These are phyloP conservation scores for Infundibulicybe gibba DNA, from an alignment of 768 basidiomycete species.

Conservation along the genomic window DNA sequence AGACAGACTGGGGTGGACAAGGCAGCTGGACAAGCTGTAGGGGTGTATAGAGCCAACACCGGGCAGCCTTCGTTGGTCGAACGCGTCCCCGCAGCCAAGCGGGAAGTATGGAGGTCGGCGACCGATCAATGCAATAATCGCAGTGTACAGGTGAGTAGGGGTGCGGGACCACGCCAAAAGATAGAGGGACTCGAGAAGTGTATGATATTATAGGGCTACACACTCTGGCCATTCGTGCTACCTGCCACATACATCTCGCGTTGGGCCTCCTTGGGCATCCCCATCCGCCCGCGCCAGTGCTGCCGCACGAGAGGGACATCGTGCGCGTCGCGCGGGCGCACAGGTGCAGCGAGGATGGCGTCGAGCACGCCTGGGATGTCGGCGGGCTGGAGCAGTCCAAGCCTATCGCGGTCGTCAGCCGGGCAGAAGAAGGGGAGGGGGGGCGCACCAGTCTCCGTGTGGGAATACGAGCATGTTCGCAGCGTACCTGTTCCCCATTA, in stretches of 20 bases:
- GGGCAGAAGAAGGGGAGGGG: not conserved
- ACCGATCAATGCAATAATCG: no score
- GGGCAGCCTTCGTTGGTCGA: no score
- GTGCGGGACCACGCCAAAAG: no score
- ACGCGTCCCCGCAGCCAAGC: no score
- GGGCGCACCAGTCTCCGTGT: conserved; percentile 65
- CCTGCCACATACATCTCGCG: not conserved
- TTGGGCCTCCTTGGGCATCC: conserved; percentile 57
- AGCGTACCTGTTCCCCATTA: conserved; percentile 43
- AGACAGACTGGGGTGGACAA: no score
- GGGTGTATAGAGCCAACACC: no score
- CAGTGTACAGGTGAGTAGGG: no score
- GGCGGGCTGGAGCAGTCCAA: conserved; percentile 55
- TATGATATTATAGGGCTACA: no score
- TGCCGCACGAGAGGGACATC: conserved; percentile 35
- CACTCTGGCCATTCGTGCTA: no score
- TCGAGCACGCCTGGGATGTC: conserved; percentile 56
- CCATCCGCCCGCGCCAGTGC: conserved; percentile 76
- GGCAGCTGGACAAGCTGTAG: no score
- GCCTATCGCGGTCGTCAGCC: conserved; percentile 33
- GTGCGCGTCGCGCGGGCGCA: conserved; percentile 18
- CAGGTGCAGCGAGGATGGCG: conserved; percentile 28
- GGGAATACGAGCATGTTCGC: conserved; percentile 70
- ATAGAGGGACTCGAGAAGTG: no score
- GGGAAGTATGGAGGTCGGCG: no score